Evolutionary conservation across 768 basidiomycete genomes (phyloP).

Genomic region (Lactarius sp.): DNA sequence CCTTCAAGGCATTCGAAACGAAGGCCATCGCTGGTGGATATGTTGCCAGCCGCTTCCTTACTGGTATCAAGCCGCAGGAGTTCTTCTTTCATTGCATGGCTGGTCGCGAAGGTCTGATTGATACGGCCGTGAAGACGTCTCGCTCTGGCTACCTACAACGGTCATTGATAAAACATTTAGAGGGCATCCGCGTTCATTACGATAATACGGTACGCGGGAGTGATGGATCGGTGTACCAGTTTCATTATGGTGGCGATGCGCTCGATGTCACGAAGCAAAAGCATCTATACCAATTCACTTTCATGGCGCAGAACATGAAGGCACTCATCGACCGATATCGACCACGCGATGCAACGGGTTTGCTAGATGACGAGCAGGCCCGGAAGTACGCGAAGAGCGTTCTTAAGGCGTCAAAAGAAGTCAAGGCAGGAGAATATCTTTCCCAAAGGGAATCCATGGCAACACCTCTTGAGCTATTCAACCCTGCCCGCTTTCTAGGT

Average conservation of each 20-base stretch:
- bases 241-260: constrained; percentile 94
- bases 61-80: constrained; percentile 96
- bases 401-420: constrained; percentile 60
- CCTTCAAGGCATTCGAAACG: constrained; percentile 97
- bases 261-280: constrained; percentile 97
- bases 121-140: constrained; percentile 98
- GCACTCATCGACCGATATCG: constrained; percentile 71
- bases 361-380: constrained; percentile 65
- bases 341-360: constrained; percentile 52
- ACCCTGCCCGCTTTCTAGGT: constrained; percentile 77
- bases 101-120: constrained; percentile 96
- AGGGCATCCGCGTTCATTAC: constrained; percentile 95
- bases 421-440: constrained; percentile 37
- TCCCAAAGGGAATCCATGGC: constrained; percentile 58
- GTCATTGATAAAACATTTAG: constrained; percentile 97
- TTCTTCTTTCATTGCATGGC: constrained; percentile 99
- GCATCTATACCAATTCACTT: constrained; percentile 90
- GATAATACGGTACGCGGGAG: constrained; percentile 97
- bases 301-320: constrained; percentile 79
- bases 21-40: constrained; percentile 97
- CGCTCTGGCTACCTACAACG: constrained; percentile 98
- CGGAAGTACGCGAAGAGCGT: constrained; percentile 82
- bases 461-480: constrained; percentile 71
- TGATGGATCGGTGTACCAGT: constrained; percentile 91
- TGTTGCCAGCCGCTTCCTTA: constrained; percentile 97